phyloP scores from a whole-genome alignment of 2,329 filamentous ascomycete species.

The Monosporascus sp. region DNA sequence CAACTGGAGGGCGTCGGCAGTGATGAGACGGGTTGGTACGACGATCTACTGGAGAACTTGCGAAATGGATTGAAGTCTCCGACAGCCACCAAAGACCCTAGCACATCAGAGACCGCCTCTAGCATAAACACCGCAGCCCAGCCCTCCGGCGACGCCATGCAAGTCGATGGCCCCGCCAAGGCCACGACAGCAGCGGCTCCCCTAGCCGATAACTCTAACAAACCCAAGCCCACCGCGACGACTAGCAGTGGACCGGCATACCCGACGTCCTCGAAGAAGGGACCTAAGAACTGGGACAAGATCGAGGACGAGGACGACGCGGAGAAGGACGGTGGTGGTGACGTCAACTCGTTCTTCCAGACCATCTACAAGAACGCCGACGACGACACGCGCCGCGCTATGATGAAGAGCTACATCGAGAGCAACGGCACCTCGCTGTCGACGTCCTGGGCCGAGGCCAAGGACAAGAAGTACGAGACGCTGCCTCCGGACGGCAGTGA shows the following conservation, averaged over 20 bases:
- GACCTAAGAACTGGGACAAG: slow-evolving; percentile 90
- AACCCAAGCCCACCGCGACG: slow-evolving; percentile 4
- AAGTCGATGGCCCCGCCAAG: slow-evolving; percentile 13
- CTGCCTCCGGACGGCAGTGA: slow-evolving; percentile 71
- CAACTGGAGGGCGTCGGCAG: slow-evolving; percentile 8
- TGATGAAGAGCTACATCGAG: slow-evolving; percentile 96
- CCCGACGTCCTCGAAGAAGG: slow-evolving; percentile 77
- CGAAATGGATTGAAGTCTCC: slow-evolving; percentile 19
- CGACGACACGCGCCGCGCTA: slow-evolving; percentile 78
- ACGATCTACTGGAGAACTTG: slow-evolving; percentile 10
- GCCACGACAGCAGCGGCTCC: neutral
- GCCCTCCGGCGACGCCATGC: slow-evolving; percentile 29
- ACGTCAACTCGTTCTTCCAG: slow-evolving; percentile 83
- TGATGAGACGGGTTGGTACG: slow-evolving; percentile 18
- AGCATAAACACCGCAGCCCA: too few species aligned
- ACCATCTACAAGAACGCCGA: slow-evolving; percentile 72
- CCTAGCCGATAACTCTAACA: slow-evolving; percentile 1
- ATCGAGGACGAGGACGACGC: slow-evolving; percentile 47
- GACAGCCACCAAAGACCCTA: neutral
- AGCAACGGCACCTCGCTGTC: slow-evolving; percentile 90
- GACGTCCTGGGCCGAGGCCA: slow-evolving; percentile 86
- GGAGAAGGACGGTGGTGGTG: slow-evolving; percentile 53
- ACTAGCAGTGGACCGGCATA: slow-evolving; percentile 51
- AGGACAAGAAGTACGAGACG: slow-evolving; percentile 64
- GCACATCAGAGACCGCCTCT: too few species aligned